Base-by-base conservation (phyloP, 768 basidiomycete genomes). In the Amanita pseudoporphyria region DNA sequence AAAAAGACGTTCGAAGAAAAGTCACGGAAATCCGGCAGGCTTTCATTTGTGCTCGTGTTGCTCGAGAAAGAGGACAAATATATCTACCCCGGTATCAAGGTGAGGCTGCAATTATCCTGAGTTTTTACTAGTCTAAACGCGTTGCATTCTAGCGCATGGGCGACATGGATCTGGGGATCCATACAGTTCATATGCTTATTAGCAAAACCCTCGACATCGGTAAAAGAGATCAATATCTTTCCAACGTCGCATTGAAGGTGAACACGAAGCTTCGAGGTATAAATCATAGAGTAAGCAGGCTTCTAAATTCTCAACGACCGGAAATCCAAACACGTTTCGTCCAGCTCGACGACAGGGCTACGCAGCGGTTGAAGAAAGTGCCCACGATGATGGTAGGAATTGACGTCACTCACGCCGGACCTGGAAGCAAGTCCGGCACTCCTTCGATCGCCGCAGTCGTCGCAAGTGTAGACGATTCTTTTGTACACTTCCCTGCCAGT, bases 361-460 rank as follows among this genome's bases (percentile, higher is more conserved):
- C 82, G 73, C 57, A 53, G 33, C 90, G 87, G 87, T 64, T 90
- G 40, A 77, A 62, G 1, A 76, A 76, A 62, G 71, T 72, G 55
- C 73, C 73, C 47, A 90, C 88, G 9, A 91, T 92, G 83, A 66
- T 92, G 59, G 81, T 92, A 3, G 89, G 89, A 0, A 86, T 88
- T 54, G 87, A 91, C 58, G 86, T 88, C 0, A 90, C 86, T 0
- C 87, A 91, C 54, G 85, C 87, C 3, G 76, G 84, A 1, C 82
- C 84, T 1, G 73, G 66, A 5, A 84, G 83, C 54, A 61, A 69
- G 45, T 71, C 72, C 2, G 89, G 88, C 2, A 82, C 87, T 1
- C 89, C 89, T 2, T 88, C 86, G 0, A 84, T 92, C 38, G 86
- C 85, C 0, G 88, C 87, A 0, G 82, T 91, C 7, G 89, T 91